Evolutionary conservation across 2,329 filamentous ascomycete genomes (phyloP), one percentile per base, ranked within the genome.

Genomic region (Blastomyces parvus): DNA sequence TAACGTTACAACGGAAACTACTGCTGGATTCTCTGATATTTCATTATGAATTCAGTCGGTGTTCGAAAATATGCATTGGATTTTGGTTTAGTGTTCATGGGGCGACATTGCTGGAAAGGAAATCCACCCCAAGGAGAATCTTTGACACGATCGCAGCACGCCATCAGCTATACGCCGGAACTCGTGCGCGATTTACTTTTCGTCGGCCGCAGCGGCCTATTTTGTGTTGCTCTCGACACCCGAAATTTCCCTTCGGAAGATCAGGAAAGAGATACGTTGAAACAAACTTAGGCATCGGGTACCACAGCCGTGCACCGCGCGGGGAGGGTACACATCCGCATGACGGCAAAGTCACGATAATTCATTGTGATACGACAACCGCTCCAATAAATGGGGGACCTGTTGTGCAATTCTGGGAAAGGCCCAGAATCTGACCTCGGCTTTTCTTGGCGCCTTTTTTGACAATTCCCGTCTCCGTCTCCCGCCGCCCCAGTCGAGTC

Each of bases 281-380:
- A 40, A 44, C 57, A 44, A 59, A 17, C 57, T 25, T 56, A 33
- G 19, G 17, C 33, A 44, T 46, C 38, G 57, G 57, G 57, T 59
- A 59, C 33, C 40, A 44, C 22, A 30, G 25, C 9, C 17, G 40
- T 46, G 33, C 14, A 7, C 22, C 17, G 40, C 2, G 30, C 30
- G 40, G 40, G 19, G 36, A 46, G 40, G 40, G 33, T 22, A 59
- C 40, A 40, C 6, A 30, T 14, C 57, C 22, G 57, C 57, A 59
- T 46, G 40, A 59, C 57, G 30, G 40, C 57, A 33, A 48, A 46
- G 57, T 48, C 57, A 59, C 40, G 57, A 46, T 27, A 48, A 59
- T 7, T 46, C 25, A 8, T 33, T 48, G 57, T 59, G 36, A 38
- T 58, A 59, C 38, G 22, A 3, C 11, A 44, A 44, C 27, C 17